A percentile compares a stretch with the other conserved stretches of the same genome.
Evolutionary conservation across 1,284 basidiomycete species (phyloP).

Genomic region (Cutaneotrichosporon mucoides): DNA sequence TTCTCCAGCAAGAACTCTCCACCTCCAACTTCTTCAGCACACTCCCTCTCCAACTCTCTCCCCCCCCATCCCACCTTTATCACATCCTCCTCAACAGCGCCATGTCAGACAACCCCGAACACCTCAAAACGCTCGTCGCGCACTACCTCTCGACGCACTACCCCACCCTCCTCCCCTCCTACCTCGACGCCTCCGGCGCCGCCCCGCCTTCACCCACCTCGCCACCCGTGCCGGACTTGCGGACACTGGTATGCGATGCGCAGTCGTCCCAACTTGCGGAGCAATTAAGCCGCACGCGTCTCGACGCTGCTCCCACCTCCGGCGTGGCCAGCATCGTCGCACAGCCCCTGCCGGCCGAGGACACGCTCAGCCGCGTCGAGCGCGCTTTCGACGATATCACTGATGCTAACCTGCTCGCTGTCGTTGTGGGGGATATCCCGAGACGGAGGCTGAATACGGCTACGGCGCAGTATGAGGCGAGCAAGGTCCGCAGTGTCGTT

Average conservation of each 20-base stretch:
- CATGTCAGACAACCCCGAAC: neutral
- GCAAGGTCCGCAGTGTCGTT: slow-evolving; percentile 54
- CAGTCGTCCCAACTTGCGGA: slow-evolving; percentile 22
- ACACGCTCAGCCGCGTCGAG: slow-evolving; percentile 19
- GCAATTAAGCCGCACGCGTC: slow-evolving; percentile 10
- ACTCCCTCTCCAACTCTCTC: too few relatives aligned
- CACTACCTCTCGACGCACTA: slow-evolving; percentile 42
- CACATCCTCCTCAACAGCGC: too few relatives aligned
- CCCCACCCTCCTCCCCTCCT: slow-evolving; percentile 36
- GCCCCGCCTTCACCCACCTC: slow-evolving; percentile 23
- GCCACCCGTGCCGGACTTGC: slow-evolving; percentile 37
- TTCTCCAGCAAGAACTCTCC: too few relatives aligned
- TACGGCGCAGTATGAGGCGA: slow-evolving; percentile 35
- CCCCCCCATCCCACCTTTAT: too few relatives aligned
- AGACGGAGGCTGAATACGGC: slow-evolving; percentile 39
- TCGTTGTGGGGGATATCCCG: slow-evolving; percentile 27
- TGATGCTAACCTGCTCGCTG: slow-evolving; percentile 40
- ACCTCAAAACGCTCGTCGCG: slow-evolving; percentile 35
- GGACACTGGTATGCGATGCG: slow-evolving; percentile 36
- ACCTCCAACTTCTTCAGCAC: too few relatives aligned
- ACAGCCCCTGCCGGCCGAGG: slow-evolving; percentile 17
- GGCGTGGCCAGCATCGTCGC: slow-evolving; percentile 24
- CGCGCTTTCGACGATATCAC: slow-evolving; percentile 32
- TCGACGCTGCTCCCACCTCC: slow-evolving; percentile 10
- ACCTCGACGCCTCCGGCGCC: slow-evolving; percentile 30